phyloP scores from a whole-genome alignment of 192 early-diverging fungal species.

The Backusella mclennaniae region DNA sequence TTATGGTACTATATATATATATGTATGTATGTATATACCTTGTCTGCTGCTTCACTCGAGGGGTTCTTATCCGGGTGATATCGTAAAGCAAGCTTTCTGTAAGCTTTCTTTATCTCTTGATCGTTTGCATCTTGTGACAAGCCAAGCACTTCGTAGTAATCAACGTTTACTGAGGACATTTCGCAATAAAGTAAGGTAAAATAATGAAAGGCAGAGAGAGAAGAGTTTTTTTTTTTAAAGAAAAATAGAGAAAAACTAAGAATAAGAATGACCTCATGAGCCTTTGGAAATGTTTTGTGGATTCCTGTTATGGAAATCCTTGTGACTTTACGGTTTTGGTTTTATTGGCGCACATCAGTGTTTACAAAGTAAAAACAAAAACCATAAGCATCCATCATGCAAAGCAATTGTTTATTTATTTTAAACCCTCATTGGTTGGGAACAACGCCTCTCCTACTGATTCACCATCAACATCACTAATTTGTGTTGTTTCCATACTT shows the following conservation, averaged over 20 bases:
- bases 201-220: neutral
- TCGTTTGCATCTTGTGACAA: constrained; percentile 72
- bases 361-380: neutral
- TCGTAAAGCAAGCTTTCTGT: constrained; percentile 50
- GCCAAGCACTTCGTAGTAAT: constrained; percentile 83
- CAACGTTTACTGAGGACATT: neutral
- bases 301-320: neutral
- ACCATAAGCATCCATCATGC: no score
- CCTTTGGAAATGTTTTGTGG: neutral
- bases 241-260: neutral
- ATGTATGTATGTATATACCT: constrained; percentile 26
- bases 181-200: neutral
- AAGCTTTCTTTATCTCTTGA: constrained; percentile 72
- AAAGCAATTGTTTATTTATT: no score
- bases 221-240: neutral
- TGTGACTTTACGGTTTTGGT: neutral
- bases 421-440: no score
- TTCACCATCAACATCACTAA: no score
- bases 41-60: constrained; percentile 25
- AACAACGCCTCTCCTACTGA: no score
- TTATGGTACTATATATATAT: neutral
- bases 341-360: neutral
- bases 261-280: neutral
- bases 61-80: constrained; percentile 72
- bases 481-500: no score